Evolutionary conservation across 78 protist genomes (phyloP).

Genomic region (Protostelium mycophagum): DNA sequence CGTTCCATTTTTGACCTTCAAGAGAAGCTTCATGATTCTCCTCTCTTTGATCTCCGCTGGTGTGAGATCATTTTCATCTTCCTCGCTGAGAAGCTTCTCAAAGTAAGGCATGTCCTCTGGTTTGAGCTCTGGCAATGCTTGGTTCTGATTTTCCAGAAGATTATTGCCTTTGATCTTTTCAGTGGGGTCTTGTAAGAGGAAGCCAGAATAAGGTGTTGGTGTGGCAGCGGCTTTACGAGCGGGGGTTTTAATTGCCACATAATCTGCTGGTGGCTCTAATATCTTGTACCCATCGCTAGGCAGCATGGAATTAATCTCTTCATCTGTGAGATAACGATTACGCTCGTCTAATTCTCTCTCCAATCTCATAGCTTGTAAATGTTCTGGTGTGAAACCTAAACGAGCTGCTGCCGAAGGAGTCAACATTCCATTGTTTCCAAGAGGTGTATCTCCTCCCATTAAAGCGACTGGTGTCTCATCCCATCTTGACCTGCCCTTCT

Average conservation of each 20-base stretch:
- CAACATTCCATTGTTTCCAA: constrained; percentile 32
- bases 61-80: constrained; percentile 55
- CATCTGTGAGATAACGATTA: constrained; percentile 91
- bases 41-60: constrained; percentile 88
- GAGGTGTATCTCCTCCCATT: constrained; percentile 41
- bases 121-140: constrained; percentile 82
- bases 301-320: constrained; percentile 89
- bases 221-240: constrained; percentile 83
- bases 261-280: constrained; percentile 86
- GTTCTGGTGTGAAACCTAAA: constrained; percentile 30
- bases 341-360: constrained; percentile 88
- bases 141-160: not conserved
- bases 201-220: constrained; percentile 62
- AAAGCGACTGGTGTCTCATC: constrained; percentile 76
- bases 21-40: constrained; percentile 86
- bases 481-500: constrained; percentile 72
- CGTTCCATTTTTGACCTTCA: constrained; percentile 96
- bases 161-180: not conserved
- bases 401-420: constrained; percentile 24
- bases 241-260: constrained; percentile 86
- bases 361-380: constrained; percentile 33
- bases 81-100: constrained; percentile 64
- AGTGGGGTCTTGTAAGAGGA: constrained; percentile 39
- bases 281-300: constrained; percentile 92
- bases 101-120: constrained; percentile 94